These are phyloP conservation scores for Cercospora citrullina DNA, from an alignment of 2,329 filamentous ascomycete species.

Conservation along the genomic window DNA sequence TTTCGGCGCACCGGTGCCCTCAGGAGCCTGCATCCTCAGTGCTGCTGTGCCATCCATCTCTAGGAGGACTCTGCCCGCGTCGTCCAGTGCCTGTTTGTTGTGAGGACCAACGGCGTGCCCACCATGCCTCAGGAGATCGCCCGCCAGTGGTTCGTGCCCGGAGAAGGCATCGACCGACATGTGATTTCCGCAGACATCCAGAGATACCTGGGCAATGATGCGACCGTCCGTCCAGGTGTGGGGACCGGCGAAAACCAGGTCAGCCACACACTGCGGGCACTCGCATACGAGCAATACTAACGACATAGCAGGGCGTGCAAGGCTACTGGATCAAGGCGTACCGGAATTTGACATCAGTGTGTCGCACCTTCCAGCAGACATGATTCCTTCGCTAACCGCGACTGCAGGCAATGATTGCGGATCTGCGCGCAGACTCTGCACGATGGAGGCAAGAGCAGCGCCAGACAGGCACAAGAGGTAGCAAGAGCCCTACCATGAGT, in stretches of 20 bases:
- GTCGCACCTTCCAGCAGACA: conserved; percentile 22
- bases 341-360: conserved; percentile 52
- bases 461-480: conserved; percentile 48
- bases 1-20: conserved; percentile 4
- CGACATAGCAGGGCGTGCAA: conserved; percentile 41
- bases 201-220: conserved; percentile 53
- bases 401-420: conserved; percentile 52
- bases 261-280: conserved; percentile 31
- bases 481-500: conserved; percentile 43
- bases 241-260: conserved; percentile 50
- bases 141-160: conserved; percentile 52
- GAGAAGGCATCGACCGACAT: conserved; percentile 53
- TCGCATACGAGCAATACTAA: conserved; percentile 24
- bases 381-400: conserved; percentile 15
- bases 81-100: conserved; percentile 1
- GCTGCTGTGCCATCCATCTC: conserved; percentile 7
- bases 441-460: conserved; percentile 46
- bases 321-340: conserved; percentile 56
- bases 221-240: conserved; percentile 50
- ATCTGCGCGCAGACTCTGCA: conserved; percentile 50
- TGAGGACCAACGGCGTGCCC: conserved; percentile 16
- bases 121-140: conserved; percentile 40
- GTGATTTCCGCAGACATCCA: conserved; percentile 56
- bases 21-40: conserved; percentile 9
- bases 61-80: conserved; percentile 1